Conservation (phyloP, 192 early-diverging fungal genomes). For the Umbelopsis isabellina region DNA sequence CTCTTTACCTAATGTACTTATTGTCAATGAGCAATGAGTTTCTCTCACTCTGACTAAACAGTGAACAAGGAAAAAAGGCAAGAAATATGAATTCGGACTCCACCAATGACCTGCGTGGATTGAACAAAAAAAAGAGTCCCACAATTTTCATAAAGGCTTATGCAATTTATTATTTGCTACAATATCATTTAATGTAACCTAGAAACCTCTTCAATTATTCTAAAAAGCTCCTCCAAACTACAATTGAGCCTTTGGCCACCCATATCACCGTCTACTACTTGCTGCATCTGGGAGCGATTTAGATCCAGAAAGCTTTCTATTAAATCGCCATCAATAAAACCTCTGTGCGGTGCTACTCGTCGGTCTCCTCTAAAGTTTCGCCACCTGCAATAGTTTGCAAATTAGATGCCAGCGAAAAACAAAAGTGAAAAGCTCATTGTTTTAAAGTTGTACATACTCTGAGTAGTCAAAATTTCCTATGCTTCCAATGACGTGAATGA, state of each 20-base stretch:
- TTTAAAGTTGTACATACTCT: constrained; percentile 27
- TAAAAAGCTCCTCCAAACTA: constrained; percentile 61
- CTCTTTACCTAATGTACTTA: too few species aligned
- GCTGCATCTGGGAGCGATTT: constrained; percentile 47
- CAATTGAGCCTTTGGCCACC: constrained; percentile 53
- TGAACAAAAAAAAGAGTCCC: too few species aligned
- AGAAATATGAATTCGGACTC: too few species aligned
- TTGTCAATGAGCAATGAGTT: too few species aligned
- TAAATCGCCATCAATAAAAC: constrained; percentile 92
- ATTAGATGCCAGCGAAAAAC: constrained; percentile 4
- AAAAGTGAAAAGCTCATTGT: constrained; percentile 7
- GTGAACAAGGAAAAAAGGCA: too few species aligned
- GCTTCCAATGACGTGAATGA: constrained; percentile 60
- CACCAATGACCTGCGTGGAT: too few species aligned
- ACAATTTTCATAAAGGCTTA: too few species aligned
- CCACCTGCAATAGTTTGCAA: constrained; percentile 54
- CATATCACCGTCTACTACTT: constrained; percentile 38
- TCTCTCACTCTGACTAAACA: too few species aligned
- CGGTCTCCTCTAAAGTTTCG: constrained; percentile 64
- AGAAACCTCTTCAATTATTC: constrained; percentile 49
- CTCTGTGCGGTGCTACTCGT: constrained; percentile 48
- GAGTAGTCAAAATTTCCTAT: constrained; percentile 71
- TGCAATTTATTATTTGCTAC: too few species aligned
- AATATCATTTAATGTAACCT: not conserved
- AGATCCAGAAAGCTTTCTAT: constrained; percentile 88